Evolutionary conservation across 2,329 filamentous ascomycete genomes (phyloP).

Genomic region (Achaetomium macrosporum): DNA sequence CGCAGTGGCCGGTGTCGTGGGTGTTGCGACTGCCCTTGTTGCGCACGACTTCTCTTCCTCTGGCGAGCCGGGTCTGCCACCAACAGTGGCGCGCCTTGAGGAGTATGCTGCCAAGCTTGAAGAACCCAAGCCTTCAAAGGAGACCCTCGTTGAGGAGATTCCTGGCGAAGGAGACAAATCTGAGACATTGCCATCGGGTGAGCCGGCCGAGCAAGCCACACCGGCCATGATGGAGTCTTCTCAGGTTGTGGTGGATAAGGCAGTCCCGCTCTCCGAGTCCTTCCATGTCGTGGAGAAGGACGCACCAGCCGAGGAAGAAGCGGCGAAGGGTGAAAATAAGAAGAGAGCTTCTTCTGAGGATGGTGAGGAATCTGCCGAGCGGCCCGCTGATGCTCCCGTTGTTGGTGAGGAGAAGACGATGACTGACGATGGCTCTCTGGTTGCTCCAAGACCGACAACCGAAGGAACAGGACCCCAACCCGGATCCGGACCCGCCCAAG

Average conservation of each 20-base stretch:
- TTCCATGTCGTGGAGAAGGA: conserved; percentile 25
- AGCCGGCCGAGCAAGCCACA: conserved; percentile 12
- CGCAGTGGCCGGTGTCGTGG: conserved; percentile 17
- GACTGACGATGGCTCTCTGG: conserved; percentile 22
- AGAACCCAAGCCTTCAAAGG: background rate
- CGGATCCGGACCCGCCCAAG: conserved; percentile 19
- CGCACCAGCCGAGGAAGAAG: conserved; percentile 21
- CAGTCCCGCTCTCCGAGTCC: conserved; percentile 25
- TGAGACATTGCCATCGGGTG: background rate
- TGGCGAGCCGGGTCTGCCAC: conserved; percentile 7
- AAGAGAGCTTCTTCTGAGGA: conserved; percentile 22
- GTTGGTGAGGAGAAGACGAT: conserved; percentile 21
- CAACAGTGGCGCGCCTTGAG: conserved; percentile 18
- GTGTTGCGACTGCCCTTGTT: conserved; percentile 17
- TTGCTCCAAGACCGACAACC: conserved; percentile 21
- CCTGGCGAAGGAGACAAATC: conserved; percentile 1
- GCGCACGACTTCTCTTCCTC: conserved; percentile 10
- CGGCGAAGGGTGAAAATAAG: conserved; percentile 15
- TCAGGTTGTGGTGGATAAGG: conserved; percentile 19
- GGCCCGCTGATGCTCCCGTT: conserved; percentile 16
- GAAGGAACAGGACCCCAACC: conserved; percentile 16
- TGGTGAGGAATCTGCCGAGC: conserved; percentile 23
- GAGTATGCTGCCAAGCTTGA: conserved; percentile 18
- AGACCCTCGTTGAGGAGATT: background rate
- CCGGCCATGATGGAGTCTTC: conserved; percentile 17